phyloP scores from a whole-genome alignment of 2,329 filamentous ascomycete species.

The Talaromyces sp. region DNA sequence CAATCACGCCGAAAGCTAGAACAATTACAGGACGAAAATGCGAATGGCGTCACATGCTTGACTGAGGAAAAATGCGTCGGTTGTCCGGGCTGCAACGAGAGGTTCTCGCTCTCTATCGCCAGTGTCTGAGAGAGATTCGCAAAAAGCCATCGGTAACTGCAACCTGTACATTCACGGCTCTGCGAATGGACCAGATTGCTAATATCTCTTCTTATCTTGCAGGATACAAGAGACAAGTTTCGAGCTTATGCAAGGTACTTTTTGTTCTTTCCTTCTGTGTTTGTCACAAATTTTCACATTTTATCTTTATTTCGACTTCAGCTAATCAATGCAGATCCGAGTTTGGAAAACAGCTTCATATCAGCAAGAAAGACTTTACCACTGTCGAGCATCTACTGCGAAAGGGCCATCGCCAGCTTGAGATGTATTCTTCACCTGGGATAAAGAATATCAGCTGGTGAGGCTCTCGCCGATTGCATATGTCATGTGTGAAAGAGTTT shows the following conservation, averaged over 20 bases:
- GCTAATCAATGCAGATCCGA: constrained; percentile 52
- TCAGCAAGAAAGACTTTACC: constrained; percentile 79
- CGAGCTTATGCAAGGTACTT: constrained; percentile 31
- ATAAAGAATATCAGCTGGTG: constrained; percentile 64
- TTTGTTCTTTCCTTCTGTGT: not conserved
- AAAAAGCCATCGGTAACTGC: constrained; percentile 67
- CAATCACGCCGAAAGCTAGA: not conserved
- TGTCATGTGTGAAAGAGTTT: not conserved
- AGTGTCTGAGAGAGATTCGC: constrained; percentile 73
- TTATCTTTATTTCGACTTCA: not conserved
- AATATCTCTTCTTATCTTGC: not conserved
- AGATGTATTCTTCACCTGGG: constrained; percentile 71
- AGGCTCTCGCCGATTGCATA: not conserved
- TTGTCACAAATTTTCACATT: too few relatives aligned
- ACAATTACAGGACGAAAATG: not conserved
- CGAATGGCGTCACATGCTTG: not conserved
- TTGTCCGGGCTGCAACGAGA: constrained; percentile 87
- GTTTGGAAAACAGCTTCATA: constrained; percentile 62
- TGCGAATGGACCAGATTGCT: not conserved
- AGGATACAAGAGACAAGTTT: constrained; percentile 39
- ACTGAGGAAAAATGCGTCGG: constrained; percentile 20
- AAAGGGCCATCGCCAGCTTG: constrained; percentile 74
- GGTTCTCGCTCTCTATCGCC: constrained; percentile 78
- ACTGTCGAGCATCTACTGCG: constrained; percentile 80
- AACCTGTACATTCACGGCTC: too few relatives aligned